These are phyloP conservation scores for Anisodus acutangulus DNA, from an alignment of 257 asterid species.

Conservation along the genomic window DNA sequence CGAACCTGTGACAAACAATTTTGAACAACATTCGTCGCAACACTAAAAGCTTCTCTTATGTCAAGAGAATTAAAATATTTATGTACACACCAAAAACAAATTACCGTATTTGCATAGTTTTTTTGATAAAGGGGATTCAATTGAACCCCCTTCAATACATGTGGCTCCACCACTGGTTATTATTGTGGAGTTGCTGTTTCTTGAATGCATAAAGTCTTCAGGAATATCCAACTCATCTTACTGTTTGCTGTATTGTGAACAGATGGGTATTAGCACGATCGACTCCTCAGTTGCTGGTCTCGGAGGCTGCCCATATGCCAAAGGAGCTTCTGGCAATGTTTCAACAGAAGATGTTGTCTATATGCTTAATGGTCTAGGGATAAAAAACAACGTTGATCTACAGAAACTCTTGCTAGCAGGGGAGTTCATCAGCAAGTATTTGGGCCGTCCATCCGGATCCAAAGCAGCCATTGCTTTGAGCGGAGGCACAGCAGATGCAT, in stretches of 20 bases:
- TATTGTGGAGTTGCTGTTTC: conserved; percentile 9
- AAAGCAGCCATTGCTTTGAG: conserved; percentile 78
- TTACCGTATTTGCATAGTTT: neutral
- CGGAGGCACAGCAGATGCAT: conserved; percentile 48
- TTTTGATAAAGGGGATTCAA: neutral
- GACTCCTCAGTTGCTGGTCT: conserved; percentile 87
- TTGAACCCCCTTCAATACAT: neutral
- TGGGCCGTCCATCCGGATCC: conserved; percentile 77
- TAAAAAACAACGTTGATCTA: conserved; percentile 67
- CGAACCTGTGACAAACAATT: neutral
- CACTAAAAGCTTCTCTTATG: neutral
- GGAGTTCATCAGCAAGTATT: conserved; percentile 63
- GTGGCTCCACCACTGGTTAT: neutral
- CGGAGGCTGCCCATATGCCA: conserved; percentile 95
- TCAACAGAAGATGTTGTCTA: conserved; percentile 92
- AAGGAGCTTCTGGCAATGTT: conserved; percentile 93
- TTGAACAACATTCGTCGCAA: neutral
- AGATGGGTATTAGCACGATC: conserved; percentile 92
- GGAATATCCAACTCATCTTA: neutral
- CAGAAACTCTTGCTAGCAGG: conserved; percentile 75
- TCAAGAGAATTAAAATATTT: neutral
- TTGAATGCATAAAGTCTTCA: neutral
- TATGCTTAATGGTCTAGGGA: conserved; percentile 86
- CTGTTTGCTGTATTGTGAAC: conserved; percentile 12
- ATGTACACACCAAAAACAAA: neutral